These are phyloP conservation scores for Populus nigra DNA, from an alignment of 345 rosid genomes.

Conservation along the genomic window DNA sequence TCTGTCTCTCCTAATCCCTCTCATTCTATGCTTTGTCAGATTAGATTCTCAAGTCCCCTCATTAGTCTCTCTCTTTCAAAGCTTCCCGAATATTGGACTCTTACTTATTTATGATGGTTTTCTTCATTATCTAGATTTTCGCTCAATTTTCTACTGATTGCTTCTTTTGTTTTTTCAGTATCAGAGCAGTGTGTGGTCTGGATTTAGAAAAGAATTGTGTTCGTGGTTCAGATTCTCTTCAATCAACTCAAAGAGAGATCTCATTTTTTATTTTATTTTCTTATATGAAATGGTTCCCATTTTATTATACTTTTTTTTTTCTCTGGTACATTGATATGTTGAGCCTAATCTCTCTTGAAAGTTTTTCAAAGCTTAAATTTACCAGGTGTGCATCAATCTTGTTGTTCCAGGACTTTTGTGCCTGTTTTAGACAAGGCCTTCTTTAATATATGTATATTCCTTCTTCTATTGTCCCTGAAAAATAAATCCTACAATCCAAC, in stretches of 20 bases:
- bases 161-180: slow-evolving; percentile 39
- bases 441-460: too few species aligned
- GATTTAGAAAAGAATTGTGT: slow-evolving; percentile 69
- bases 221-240: slow-evolving; percentile 78
- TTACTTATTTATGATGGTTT: background rate
- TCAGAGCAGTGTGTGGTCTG: slow-evolving; percentile 74
- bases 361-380: too few species aligned
- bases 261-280: slow-evolving; percentile 33
- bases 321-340: background rate
- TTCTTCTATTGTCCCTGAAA: too few species aligned
- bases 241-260: slow-evolving; percentile 75
- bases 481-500: too few species aligned
- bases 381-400: too few species aligned
- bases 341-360: background rate
- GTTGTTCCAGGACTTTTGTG: too few species aligned
- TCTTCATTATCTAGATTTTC: background rate
- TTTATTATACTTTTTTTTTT: too few species aligned
- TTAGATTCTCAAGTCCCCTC: background rate
- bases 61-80: background rate
- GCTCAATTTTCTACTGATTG: slow-evolving; percentile 1
- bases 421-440: too few species aligned
- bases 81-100: background rate
- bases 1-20: background rate
- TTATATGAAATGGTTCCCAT: background rate
- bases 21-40: background rate